Evolutionary conservation across 441 rosid genomes (phyloP), one percentile per base, ranked within the genome.

Genomic region (Croton setiger): DNA sequence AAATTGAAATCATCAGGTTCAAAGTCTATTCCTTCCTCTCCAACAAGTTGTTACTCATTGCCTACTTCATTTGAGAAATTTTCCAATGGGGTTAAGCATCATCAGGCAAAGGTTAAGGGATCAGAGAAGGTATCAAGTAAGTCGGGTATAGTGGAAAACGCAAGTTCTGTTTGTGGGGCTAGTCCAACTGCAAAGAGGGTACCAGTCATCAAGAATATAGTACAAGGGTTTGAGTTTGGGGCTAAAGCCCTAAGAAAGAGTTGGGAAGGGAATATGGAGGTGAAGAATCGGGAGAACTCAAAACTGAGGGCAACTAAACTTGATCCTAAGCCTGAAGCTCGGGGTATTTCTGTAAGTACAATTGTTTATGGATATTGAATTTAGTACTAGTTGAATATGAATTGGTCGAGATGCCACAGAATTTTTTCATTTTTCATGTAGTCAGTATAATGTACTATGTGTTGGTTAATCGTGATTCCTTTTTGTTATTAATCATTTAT

Each of bases 241-340:
- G 89, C 96, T 15, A 95, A 88, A 82, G 97, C 92, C 35, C 79
- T 90, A 75, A 86, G 97, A 79, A 92, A 92, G 84, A 90, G 96
- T 81, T 92, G 98, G 99, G 98, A 90, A 84, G 97, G 98, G 73
- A 95, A 78, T 73, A 52, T 82, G 63, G 99, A 95, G 57, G 78
- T 83, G 64, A 89, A 88, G 80, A 79, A 69, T 43, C 76, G 82
- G 60, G 93, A 86, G 57, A 83, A 55, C 57, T 67, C 93, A 0
- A 88, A 76, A 70, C 27, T 69, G 66, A 89, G 74, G 77, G 79
- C 80, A 64, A 36, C 72, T 54, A 84, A 74, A 78, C 79, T 76
- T 43, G 93, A 81, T 65, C 64, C 66, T 31, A 90, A 80, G 76
- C 73, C 74, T 63, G 97, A 90, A 45, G 67, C 82, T 68, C 82